Evolutionary conservation across 164 flowering plant species (phyloP).

Genomic region (Malania oleifera): DNA sequence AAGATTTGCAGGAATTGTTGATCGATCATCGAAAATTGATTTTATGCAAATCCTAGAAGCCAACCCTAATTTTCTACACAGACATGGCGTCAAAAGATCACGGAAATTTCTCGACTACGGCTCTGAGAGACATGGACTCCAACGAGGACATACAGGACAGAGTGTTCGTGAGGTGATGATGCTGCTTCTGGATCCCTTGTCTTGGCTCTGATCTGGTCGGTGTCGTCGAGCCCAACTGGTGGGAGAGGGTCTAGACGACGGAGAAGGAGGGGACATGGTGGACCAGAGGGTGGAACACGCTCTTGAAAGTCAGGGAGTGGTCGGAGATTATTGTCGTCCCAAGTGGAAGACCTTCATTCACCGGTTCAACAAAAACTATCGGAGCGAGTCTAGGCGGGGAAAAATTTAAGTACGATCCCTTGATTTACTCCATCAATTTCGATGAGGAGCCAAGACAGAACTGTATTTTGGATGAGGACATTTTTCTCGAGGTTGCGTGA

Average conservation of each 20-base stretch:
- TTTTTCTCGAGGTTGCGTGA: conserved; percentile 28
- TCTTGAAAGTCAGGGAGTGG: conserved; percentile 39
- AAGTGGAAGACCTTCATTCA: conserved; percentile 54
- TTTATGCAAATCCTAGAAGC: no score
- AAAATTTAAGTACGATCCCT: conserved; percentile 47
- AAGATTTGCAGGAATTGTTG: background rate
- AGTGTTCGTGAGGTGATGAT: conserved; percentile 21
- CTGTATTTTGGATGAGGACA: conserved; percentile 25
- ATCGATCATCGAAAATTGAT: background rate
- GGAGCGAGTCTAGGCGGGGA: conserved; percentile 4
- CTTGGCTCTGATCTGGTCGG: conserved; percentile 7
- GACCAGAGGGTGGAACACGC: conserved; percentile 15
- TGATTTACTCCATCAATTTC: conserved; percentile 48
- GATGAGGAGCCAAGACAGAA: conserved; percentile 35
- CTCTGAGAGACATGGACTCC: background rate
- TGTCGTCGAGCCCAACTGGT: conserved; percentile 14
- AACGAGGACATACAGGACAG: conserved; percentile 11
- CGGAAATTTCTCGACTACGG: background rate
- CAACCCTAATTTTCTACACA: background rate
- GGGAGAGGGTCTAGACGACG: conserved; percentile 27
- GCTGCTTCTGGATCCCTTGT: conserved; percentile 36
- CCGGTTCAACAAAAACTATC: conserved; percentile 24
- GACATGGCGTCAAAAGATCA: background rate
- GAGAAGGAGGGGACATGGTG: conserved; percentile 24
- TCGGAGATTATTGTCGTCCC: conserved; percentile 48